Percentiles rank a stretch among this genome's conserved stretches.
phyloP scores from a whole-genome alignment of 345 rosid genomes.

The Eucalyptus fibrosa region DNA sequence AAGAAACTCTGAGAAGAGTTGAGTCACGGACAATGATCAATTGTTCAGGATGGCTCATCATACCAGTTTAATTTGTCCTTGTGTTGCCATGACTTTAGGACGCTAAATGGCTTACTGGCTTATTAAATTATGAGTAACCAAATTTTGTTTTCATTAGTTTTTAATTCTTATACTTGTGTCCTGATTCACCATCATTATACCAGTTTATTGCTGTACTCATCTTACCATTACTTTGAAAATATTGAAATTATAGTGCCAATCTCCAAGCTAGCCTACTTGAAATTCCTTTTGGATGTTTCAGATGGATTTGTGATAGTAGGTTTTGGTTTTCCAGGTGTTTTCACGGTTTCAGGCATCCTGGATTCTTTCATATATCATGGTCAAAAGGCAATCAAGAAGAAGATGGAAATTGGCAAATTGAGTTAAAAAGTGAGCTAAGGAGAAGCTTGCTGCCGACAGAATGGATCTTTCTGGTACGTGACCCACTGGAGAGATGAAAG shows the following conservation, averaged over 20 bases:
- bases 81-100: neutral
- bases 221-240: neutral
- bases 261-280: neutral
- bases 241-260: neutral
- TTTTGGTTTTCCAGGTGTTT: constrained; percentile 44
- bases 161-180: neutral
- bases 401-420: constrained; percentile 86
- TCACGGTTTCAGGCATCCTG: constrained; percentile 83
- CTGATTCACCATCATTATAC: neutral
- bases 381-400: constrained; percentile 92
- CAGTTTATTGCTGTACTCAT: neutral
- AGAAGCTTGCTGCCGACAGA: neutral
- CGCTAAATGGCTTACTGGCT: neutral
- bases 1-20: neutral
- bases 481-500: neutral
- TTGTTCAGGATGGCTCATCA: neutral
- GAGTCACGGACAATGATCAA: neutral
- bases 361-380: constrained; percentile 88
- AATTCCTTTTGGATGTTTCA: neutral
- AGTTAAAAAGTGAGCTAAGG: constrained; percentile 23
- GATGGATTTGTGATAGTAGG: neutral
- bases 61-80: neutral
- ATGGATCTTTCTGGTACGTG: neutral
- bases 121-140: neutral
- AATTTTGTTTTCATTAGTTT: neutral